Conservation (phyloP, 169 alveolate genomes). For the Toxoplasma gondii region DNA sequence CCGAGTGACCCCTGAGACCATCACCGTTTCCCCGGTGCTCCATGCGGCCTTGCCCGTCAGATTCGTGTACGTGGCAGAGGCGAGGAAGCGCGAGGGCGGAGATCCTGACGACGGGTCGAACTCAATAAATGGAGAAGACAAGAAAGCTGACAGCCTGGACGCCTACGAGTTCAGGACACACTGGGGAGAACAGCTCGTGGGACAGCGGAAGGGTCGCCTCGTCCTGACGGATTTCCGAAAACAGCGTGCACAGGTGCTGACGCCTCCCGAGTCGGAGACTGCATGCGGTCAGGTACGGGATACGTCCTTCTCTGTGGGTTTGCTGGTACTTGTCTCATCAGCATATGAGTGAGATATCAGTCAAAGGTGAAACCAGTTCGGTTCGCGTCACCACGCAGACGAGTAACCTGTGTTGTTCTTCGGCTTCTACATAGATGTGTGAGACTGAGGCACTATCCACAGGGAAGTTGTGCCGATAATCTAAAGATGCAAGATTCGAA, state of each 20-base stretch:
- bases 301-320: too few relatives aligned
- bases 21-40: background rate
- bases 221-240: background rate
- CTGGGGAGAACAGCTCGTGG: slow-evolving; percentile 7
- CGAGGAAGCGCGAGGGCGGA: background rate
- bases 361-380: too few relatives aligned
- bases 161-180: background rate
- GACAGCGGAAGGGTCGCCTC: background rate
- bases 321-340: too few relatives aligned
- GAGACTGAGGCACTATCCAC: too few relatives aligned
- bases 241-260: background rate
- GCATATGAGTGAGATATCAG: too few relatives aligned
- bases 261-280: background rate
- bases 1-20: background rate
- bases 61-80: background rate
- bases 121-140: background rate
- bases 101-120: background rate
- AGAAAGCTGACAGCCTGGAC: background rate
- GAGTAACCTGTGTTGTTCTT: too few relatives aligned
- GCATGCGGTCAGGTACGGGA: background rate
- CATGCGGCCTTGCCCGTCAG: background rate
- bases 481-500: too few relatives aligned
- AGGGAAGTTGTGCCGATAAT: too few relatives aligned
- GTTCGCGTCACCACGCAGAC: too few relatives aligned
- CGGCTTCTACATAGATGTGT: too few relatives aligned